phyloP scores from a whole-genome alignment of 257 asterid species.

The Jasminum sambac region DNA sequence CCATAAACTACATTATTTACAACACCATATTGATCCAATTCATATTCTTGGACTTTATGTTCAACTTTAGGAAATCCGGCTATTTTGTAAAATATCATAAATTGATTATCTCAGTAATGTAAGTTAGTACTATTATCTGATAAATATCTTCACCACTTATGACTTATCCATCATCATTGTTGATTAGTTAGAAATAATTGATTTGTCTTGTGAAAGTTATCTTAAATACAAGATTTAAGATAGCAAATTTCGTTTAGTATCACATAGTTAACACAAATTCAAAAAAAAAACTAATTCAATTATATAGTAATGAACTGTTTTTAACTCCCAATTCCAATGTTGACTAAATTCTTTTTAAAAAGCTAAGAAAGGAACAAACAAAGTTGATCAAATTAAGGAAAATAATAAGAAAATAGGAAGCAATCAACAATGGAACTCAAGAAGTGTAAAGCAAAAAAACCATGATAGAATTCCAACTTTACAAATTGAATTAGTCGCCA shows the following conservation, averaged over 20 bases:
- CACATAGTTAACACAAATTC: not conserved
- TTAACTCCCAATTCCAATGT: not conserved
- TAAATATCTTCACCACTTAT: too few species aligned
- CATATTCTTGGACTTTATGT: slow-evolving; percentile 85
- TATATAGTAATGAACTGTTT: not conserved
- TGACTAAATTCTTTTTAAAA: not conserved
- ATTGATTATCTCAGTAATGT: not conserved
- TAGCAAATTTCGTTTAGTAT: too few species aligned
- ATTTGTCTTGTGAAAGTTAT: too few species aligned
- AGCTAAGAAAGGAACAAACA: too few species aligned
- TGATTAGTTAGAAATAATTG: too few species aligned
- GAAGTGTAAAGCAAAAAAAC: slow-evolving; percentile 11
- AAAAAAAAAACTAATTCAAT: not conserved
- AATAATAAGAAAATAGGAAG: not conserved
- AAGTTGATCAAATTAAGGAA: not conserved
- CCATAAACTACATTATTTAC: slow-evolving; percentile 87
- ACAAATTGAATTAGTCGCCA: not conserved
- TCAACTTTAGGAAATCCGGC: slow-evolving; percentile 65
- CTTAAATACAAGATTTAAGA: too few species aligned
- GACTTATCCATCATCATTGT: too few species aligned
- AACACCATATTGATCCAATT: slow-evolving; percentile 92
- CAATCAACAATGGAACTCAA: not conserved
- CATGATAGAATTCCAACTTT: not conserved
- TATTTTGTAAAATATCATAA: slow-evolving; percentile 47
- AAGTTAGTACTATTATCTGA: not conserved